phyloP scores from a whole-genome alignment of 2,329 filamentous ascomycete genomes.

The Calonectria fujianensis region DNA sequence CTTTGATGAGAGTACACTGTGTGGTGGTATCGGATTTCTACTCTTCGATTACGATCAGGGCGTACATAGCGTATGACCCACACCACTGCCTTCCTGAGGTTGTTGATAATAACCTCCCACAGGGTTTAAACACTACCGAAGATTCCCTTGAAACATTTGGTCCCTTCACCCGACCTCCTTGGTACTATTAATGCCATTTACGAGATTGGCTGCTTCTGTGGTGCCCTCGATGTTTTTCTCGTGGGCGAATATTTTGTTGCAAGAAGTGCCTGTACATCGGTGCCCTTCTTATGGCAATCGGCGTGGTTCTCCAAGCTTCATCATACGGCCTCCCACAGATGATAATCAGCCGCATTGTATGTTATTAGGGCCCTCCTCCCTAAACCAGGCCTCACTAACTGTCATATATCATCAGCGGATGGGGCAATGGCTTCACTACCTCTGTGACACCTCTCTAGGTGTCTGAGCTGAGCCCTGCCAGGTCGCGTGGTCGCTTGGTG shows the following conservation, averaged over 20 bases:
- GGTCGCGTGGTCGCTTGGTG: neutral
- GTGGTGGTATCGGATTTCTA: neutral
- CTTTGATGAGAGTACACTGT: neutral
- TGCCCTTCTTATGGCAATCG: neutral
- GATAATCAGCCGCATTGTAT: neutral
- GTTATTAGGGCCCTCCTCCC: neutral
- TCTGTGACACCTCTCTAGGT: neutral
- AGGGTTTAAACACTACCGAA: neutral
- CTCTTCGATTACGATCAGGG: neutral
- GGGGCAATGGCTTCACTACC: neutral
- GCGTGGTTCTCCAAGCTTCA: neutral
- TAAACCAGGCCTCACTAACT: neutral
- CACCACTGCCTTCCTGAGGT: neutral
- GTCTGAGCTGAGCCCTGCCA: neutral
- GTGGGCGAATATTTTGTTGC: neutral
- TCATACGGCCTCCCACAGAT: neutral
- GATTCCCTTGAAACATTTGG: neutral
- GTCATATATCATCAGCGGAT: neutral
- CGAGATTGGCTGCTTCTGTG: neutral
- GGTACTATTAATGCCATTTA: neutral
- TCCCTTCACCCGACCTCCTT: neutral
- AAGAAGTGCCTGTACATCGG: neutral
- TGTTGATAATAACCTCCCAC: neutral
- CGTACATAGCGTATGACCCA: neutral
- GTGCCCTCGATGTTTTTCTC: neutral